Conservation (phyloP, 2,329 filamentous ascomycete species). For the Microcera coccophila region DNA sequence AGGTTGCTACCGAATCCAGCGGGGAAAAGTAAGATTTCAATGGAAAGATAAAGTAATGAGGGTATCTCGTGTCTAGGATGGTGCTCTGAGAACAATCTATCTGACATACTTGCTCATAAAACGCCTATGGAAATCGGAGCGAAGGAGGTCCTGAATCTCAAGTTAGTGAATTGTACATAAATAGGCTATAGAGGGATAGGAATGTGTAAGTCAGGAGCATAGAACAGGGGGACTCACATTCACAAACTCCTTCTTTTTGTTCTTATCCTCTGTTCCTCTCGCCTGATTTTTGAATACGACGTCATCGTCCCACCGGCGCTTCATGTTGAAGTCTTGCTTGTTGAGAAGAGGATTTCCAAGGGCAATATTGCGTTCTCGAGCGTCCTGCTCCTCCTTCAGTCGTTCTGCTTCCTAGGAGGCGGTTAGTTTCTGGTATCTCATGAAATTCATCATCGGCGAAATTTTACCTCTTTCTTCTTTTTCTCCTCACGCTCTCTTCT, state of each 20-base stretch:
- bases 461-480: slow-evolving; percentile 40
- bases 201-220: slow-evolving; percentile 4
- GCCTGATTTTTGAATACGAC: slow-evolving; percentile 99
- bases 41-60: slow-evolving; percentile 14
- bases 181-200: slow-evolving; percentile 3
- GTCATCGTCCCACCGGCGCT: slow-evolving; percentile 94
- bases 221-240: slow-evolving; percentile 61
- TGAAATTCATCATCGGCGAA: no score
- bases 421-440: no score
- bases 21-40: slow-evolving; percentile 3
- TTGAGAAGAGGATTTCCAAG: slow-evolving; percentile 90
- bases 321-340: slow-evolving; percentile 82
- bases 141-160: slow-evolving; percentile 65
- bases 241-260: slow-evolving; percentile 93
- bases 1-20: background rate
- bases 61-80: slow-evolving; percentile 28
- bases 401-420: slow-evolving; percentile 82
- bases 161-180: slow-evolving; percentile 28
- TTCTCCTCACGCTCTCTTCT: slow-evolving; percentile 63
- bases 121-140: slow-evolving; percentile 94
- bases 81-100: slow-evolving; percentile 31
- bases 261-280: slow-evolving; percentile 85
- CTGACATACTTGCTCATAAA: slow-evolving; percentile 78
- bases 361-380: slow-evolving; percentile 83
- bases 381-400: slow-evolving; percentile 75